A percentile compares a stretch with the other conserved stretches of the same genome.
These are phyloP conservation scores for Trichoderma breve DNA, from an alignment of 2,329 filamentous ascomycete species.

Conservation along the genomic window DNA sequence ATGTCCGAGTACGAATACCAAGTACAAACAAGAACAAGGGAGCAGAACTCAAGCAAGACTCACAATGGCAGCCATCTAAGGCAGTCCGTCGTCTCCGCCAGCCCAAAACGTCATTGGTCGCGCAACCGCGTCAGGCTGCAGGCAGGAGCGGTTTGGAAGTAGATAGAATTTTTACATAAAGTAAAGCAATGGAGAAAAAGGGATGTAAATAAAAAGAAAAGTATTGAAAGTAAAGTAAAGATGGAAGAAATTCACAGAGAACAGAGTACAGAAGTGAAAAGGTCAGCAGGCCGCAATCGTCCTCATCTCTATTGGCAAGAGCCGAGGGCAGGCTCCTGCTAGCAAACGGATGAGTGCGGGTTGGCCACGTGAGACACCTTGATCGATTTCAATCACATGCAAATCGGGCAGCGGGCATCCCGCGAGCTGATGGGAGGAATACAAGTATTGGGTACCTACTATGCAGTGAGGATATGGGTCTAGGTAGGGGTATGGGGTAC, in stretches of 20 bases:
- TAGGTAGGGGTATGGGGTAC: not conserved
- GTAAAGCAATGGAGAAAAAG: not conserved
- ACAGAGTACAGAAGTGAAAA: not conserved
- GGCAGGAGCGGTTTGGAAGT: not conserved
- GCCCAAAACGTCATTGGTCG: slow-evolving; percentile 33
- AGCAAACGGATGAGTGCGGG: slow-evolving; percentile 1
- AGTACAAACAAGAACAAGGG: not conserved
- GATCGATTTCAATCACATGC: slow-evolving; percentile 16
- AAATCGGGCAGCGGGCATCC: not conserved
- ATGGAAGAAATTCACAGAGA: not conserved
- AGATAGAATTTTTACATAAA: not conserved
- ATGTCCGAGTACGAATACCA: not conserved
- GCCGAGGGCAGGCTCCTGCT: slow-evolving; percentile 10
- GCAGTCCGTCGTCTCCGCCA: slow-evolving; percentile 25
- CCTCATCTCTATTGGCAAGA: not conserved
- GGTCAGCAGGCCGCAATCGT: slow-evolving; percentile 15
- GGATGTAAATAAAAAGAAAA: not conserved
- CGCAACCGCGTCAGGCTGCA: not conserved
- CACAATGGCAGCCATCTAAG: slow-evolving; percentile 38
- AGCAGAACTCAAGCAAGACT: slow-evolving; percentile 23
- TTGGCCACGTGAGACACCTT: slow-evolving; percentile 13
- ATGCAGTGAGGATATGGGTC: not conserved
- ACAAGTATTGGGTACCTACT: not conserved
- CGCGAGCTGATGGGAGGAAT: not conserved
- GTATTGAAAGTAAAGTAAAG: not conserved